Conservation (phyloP, 1,284 basidiomycete genomes). For the Cryptococcus sp. region DNA sequence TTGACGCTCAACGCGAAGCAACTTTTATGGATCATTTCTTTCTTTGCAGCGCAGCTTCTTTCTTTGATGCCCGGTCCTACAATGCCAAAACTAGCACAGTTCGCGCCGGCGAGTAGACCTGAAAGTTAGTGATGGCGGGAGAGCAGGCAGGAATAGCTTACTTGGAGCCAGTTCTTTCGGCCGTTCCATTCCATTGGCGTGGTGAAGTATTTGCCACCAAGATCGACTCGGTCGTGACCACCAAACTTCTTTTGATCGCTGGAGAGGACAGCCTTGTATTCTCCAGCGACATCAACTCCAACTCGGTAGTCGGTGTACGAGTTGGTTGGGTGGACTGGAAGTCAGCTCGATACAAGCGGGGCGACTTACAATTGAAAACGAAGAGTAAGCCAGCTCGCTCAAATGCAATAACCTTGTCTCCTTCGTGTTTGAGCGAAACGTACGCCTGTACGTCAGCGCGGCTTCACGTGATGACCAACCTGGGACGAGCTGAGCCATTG, state of each 20-base stretch:
- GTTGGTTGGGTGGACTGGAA: slow-evolving; percentile 65
- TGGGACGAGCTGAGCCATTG: slow-evolving; percentile 80
- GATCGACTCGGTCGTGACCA: slow-evolving; percentile 75
- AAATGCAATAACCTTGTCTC: slow-evolving; percentile 85
- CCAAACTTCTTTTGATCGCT: slow-evolving; percentile 84
- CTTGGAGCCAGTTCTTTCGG: slow-evolving; percentile 82
- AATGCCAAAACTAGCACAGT: slow-evolving; percentile 64
- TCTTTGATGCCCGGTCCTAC: not conserved
- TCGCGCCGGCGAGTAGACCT: slow-evolving; percentile 75
- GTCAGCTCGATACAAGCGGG: not conserved
- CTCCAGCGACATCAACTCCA: slow-evolving; percentile 79
- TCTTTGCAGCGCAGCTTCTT: not conserved
- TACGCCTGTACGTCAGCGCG: slow-evolving; percentile 57
- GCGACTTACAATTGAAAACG: slow-evolving; percentile 72
- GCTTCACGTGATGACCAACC: slow-evolving; percentile 46
- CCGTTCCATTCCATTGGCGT: slow-evolving; percentile 87
- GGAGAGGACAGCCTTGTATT: slow-evolving; percentile 73
- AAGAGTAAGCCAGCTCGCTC: slow-evolving; percentile 90
- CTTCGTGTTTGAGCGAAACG: slow-evolving; percentile 87
- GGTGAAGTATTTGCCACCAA: slow-evolving; percentile 67
- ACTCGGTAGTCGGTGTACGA: slow-evolving; percentile 92
- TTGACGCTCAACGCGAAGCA: no score
- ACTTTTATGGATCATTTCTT: not conserved
- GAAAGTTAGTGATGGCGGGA: slow-evolving; percentile 1
- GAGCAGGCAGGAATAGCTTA: slow-evolving; percentile 27